Evolutionary conservation across 345 rosid species (phyloP), one percentile per base, ranked within the genome.

Genomic region (Hibiscus syriacus): DNA sequence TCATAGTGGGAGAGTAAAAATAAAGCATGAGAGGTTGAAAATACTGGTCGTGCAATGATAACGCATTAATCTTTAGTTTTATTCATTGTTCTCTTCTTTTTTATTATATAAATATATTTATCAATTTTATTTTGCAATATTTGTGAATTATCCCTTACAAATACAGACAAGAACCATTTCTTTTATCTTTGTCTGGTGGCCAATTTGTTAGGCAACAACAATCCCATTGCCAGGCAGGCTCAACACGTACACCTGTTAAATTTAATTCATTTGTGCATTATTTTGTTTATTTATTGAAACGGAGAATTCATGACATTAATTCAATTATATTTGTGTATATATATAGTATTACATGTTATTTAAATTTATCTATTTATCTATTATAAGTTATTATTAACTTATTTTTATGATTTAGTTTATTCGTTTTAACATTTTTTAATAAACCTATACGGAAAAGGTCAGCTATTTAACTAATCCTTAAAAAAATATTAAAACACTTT

Each of bases 191-290:
- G 52, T 63, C 25, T 3, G 53, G 36, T 41, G 66, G 53, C 66
- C 52, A 11, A 39, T 61, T 45, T 61, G 20, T 61, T 61, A 14
- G 20, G 20, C 50, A 62, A 62, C 66, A 62, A 62, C 39, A 62
- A 23, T 62, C 20, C 30, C 50, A 46, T 61, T 22, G 32, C 50
- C 66, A 61, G 32, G 12, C 32, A 39, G 50, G 20, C 32, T 61
- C 50, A 22, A 61, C 39, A 61, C 50, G 16, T 2, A 6, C 32
- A 39, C 19, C 45, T 19, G 12, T 36, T 20, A 0, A 36, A 8
- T 55, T 1, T 53, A 53, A 23, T 53, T 53, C 2, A 22, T 36
- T 36, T 36, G 9, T 36, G 39, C 9, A 36, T 36, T 7, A 36
- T 36, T 1, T 7, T 36, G 39, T n/a, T n/a, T n/a, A n/a, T n/a